phyloP scores from a whole-genome alignment of 2,329 filamentous ascomycete species.

The Exophiala xenobiotica region DNA sequence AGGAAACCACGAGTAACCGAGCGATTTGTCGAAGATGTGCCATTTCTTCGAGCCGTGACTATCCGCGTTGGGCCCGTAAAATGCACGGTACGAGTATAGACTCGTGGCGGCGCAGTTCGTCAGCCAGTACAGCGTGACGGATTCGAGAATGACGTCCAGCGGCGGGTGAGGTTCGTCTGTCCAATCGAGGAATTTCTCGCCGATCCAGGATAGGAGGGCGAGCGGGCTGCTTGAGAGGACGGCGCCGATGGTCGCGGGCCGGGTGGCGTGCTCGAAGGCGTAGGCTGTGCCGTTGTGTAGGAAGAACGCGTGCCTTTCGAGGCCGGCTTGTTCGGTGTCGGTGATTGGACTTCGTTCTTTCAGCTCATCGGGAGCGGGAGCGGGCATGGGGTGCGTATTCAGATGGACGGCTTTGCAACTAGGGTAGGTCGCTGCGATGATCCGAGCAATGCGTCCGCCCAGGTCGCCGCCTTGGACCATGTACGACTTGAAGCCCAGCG shows the following conservation, averaged over 20 bases:
- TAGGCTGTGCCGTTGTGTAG: constrained; percentile 50
- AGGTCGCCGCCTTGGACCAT: constrained; percentile 60
- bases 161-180: constrained; percentile 36
- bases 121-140: constrained; percentile 40
- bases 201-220: constrained; percentile 55
- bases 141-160: constrained; percentile 36
- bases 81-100: constrained; percentile 35
- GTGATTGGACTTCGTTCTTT: background rate
- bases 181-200: constrained; percentile 42
- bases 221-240: constrained; percentile 55
- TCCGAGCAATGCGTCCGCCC: constrained; percentile 46
- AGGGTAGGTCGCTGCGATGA: constrained; percentile 42
- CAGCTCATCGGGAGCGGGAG: background rate
- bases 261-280: constrained; percentile 52
- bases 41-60: constrained; percentile 6
- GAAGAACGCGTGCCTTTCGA: constrained; percentile 43
- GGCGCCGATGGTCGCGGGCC: constrained; percentile 57
- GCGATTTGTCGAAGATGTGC: constrained; percentile 13
- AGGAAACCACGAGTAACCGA: constrained; percentile 26
- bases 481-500: constrained; percentile 58
- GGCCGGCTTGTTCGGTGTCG: constrained; percentile 21
- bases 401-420: constrained; percentile 43
- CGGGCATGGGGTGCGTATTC: background rate
- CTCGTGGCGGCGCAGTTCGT: constrained; percentile 38
- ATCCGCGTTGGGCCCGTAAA: background rate